phyloP scores from a whole-genome alignment of 805 yeast genomes.

The Myxozyma nipponensis region DNA sequence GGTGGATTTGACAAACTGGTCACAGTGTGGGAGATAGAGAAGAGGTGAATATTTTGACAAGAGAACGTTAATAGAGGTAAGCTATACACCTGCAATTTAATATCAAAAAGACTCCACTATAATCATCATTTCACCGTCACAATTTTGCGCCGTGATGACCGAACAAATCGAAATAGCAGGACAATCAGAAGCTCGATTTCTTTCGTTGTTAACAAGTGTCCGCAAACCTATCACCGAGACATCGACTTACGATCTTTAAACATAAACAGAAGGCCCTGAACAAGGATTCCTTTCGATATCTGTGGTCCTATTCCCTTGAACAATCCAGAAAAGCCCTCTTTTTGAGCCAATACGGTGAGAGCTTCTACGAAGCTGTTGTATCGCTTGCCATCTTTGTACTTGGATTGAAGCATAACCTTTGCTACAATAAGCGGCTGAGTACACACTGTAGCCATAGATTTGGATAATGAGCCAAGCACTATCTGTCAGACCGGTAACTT shows the following conservation, averaged over 20 bases:
- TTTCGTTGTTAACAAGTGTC: conserved; percentile 35
- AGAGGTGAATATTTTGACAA: conserved; percentile 2
- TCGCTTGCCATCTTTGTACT: conserved; percentile 37
- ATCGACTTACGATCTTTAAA: conserved; percentile 56
- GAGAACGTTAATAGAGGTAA: not conserved
- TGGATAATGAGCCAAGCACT: conserved; percentile 81
- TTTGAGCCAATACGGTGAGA: conserved; percentile 52
- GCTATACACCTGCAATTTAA: too few species aligned
- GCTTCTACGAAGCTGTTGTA: conserved; percentile 58
- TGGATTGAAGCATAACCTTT: conserved; percentile 71
- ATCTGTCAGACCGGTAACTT: conserved; percentile 32
- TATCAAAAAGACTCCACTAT: not conserved
- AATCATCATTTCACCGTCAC: conserved; percentile 3
- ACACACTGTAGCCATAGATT: conserved; percentile 70
- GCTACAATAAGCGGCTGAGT: conserved; percentile 85
- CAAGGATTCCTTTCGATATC: conserved; percentile 72
- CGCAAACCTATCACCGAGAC: conserved; percentile 27
- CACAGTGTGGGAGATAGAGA: conserved; percentile 35
- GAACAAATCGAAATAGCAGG: conserved; percentile 25
- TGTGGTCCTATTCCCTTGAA: conserved; percentile 84
- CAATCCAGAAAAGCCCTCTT: conserved; percentile 62
- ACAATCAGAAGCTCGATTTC: conserved; percentile 31
- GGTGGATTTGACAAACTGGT: conserved; percentile 47
- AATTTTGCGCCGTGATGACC: conserved; percentile 9
- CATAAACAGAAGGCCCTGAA: conserved; percentile 80